A percentile compares a stretch with the other conserved stretches of the same genome.
These are phyloP conservation scores for Tetrapisispora arboricola DNA, from an alignment of 805 yeast genomes.

Conservation along the genomic window DNA sequence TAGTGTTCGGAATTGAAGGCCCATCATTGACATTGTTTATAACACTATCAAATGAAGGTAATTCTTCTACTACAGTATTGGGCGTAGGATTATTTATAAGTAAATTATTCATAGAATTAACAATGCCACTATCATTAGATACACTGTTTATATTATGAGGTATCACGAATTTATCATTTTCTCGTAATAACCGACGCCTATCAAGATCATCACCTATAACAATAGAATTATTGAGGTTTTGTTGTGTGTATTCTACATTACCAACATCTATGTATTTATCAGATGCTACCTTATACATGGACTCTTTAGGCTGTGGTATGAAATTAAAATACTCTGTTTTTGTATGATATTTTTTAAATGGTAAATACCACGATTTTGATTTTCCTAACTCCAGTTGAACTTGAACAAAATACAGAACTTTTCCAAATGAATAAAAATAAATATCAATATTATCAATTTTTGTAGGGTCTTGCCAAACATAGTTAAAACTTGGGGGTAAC, in stretches of 20 bases:
- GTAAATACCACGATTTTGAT: slow-evolving; percentile 22
- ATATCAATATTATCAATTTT: slow-evolving; percentile 19
- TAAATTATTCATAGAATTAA: not conserved
- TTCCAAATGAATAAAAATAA: slow-evolving; percentile 23
- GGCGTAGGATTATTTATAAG: not conserved
- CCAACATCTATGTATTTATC: slow-evolving; percentile 2
- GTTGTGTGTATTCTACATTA: not conserved
- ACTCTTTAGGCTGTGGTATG: slow-evolving; percentile 18
- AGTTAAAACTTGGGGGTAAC: slow-evolving; percentile 26
- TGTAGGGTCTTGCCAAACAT: slow-evolving; percentile 16
- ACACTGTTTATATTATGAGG: not conserved
- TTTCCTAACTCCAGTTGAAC: slow-evolving; percentile 23
- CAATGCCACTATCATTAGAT: not conserved
- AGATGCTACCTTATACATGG: slow-evolving; percentile 10
- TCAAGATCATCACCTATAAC: not conserved
- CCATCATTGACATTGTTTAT: not conserved
- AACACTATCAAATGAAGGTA: not conserved
- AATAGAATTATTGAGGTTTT: not conserved
- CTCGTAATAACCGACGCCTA: not conserved
- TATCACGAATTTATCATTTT: not conserved
- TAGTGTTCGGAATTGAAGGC: not conserved
- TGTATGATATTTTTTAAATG: slow-evolving; percentile 18
- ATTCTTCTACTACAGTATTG: not conserved
- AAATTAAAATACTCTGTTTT: slow-evolving; percentile 17
- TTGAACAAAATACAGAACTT: slow-evolving; percentile 21